phyloP scores from a whole-genome alignment of 169 alveolate species.

The Eimeria maxima region DNA sequence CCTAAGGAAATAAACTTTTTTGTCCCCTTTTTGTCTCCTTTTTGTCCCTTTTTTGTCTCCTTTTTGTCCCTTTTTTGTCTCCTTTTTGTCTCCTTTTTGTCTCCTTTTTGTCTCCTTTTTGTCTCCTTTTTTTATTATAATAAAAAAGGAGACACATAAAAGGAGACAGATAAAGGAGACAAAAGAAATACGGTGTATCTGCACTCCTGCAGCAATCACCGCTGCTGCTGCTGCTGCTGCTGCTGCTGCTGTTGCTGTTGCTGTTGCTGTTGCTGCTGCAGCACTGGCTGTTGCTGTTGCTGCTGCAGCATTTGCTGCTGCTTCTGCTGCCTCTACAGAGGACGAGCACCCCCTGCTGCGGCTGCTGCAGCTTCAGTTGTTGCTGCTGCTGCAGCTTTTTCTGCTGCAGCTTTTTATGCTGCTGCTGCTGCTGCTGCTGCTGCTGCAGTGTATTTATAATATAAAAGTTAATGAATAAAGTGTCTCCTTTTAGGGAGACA shows the following conservation, averaged over 20 bases:
- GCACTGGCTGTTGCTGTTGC: background rate
- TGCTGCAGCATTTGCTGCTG: background rate
- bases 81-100: too few relatives aligned
- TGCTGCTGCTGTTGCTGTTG: constrained; percentile 7
- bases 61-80: too few relatives aligned
- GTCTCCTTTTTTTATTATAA: too few relatives aligned
- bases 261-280: background rate
- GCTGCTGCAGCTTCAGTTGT: background rate
- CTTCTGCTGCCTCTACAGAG: background rate
- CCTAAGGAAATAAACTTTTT: background rate
- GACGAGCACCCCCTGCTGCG: background rate
- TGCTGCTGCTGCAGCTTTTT: background rate
- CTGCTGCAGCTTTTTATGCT: background rate
- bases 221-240: background rate
- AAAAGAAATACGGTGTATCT: background rate
- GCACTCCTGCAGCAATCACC: background rate
- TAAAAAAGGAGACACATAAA: too few relatives aligned
- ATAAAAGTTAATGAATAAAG: background rate
- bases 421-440: constrained; percentile 10
- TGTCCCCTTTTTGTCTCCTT: too few relatives aligned
- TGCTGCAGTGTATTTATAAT: background rate
- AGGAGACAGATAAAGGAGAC: too few relatives aligned
- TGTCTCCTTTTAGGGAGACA: too few relatives aligned
- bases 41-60: too few relatives aligned
- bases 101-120: too few relatives aligned